Conservation (phyloP, 2,329 filamentous ascomycete genomes). For the Didymella sp. region DNA sequence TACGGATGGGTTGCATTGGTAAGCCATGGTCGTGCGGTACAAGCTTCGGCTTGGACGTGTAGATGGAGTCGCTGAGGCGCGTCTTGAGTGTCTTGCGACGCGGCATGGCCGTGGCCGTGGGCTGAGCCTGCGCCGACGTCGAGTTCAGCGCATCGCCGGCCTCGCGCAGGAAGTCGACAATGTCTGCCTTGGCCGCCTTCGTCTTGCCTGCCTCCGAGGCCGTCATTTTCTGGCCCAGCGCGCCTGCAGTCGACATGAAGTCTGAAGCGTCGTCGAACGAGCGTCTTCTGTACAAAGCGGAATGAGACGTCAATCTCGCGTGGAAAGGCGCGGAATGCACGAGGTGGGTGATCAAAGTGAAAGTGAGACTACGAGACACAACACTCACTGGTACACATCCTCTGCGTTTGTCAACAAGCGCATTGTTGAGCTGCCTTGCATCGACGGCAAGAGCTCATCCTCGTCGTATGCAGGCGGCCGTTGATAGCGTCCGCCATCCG, state of each 20-base stretch:
- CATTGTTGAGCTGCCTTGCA: conserved; percentile 56
- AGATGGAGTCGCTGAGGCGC: conserved; percentile 32
- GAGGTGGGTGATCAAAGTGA: conserved; percentile 10
- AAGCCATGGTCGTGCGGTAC: conserved; percentile 41
- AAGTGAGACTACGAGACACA: conserved; percentile 10
- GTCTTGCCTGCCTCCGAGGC: conserved; percentile 41
- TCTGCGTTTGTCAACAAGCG: conserved; percentile 58
- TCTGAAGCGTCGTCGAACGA: conserved; percentile 42
- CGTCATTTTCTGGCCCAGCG: conserved; percentile 38
- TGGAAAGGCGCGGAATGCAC: conserved; percentile 27
- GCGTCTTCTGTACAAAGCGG: conserved; percentile 34
- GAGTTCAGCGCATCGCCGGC: conserved; percentile 44
- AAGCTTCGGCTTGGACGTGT: conserved; percentile 26
- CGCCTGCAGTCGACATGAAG: conserved; percentile 43
- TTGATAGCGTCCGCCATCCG: conserved; percentile 46
- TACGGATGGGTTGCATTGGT: conserved; percentile 48
- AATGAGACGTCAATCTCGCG: conserved; percentile 25
- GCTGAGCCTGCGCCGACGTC: conserved; percentile 9
- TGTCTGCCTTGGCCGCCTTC: conserved; percentile 46
- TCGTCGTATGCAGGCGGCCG: conserved; percentile 57
- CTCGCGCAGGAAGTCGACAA: conserved; percentile 55
- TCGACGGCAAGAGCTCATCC: conserved; percentile 42
- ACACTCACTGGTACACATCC: conserved; percentile 53
- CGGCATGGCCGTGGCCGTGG: conserved; percentile 22
- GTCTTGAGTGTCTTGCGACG: conserved; percentile 35